phyloP scores from a whole-genome alignment of 371 early-diverging fungal genomes.

The Syncephalastrum contaminatum region DNA sequence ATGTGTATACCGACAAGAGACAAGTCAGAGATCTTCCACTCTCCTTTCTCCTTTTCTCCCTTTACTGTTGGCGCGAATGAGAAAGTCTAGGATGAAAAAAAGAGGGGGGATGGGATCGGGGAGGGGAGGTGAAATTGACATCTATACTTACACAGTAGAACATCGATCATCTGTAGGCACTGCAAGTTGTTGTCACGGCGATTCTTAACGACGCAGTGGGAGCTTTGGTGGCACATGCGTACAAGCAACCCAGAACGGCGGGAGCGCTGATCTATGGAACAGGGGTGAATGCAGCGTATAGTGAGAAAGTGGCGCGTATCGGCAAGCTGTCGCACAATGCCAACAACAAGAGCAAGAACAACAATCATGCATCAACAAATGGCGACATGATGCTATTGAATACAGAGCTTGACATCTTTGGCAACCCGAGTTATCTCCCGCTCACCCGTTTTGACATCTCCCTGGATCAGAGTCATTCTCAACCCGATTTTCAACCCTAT shows the following conservation, averaged over 20 bases:
- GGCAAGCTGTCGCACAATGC: conserved; percentile 16
- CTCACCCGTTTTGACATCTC: conserved; percentile 77
- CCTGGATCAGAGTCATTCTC: conserved; percentile 72
- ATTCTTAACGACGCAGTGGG: conserved; percentile 89
- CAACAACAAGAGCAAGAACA: too few species aligned
- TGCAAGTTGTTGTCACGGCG: conserved; percentile 75
- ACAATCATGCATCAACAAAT: conserved; percentile 46
- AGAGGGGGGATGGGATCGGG: too few species aligned
- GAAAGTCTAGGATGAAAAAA: too few species aligned
- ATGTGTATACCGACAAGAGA: too few species aligned
- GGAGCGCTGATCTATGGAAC: conserved; percentile 89
- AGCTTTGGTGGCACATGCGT: conserved; percentile 82
- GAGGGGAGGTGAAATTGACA: too few species aligned
- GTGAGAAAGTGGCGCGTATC: conserved; percentile 20
- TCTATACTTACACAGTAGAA: neutral
- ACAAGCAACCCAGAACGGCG: conserved; percentile 68
- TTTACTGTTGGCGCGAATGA: neutral
- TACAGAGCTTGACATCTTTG: conserved; percentile 84
- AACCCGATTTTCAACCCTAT: conserved; percentile 81
- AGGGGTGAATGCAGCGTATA: conserved; percentile 81
- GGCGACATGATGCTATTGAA: conserved; percentile 74
- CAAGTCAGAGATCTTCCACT: neutral
- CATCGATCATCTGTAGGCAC: conserved; percentile 29
- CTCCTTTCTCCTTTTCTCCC: conserved; percentile 1
- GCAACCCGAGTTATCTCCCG: conserved; percentile 70